A percentile compares a stretch with the other conserved stretches of the same genome.
These are phyloP conservation scores for Lecanicillium sp. DNA, from an alignment of 2,329 filamentous ascomycete genomes.

Conservation along the genomic window DNA sequence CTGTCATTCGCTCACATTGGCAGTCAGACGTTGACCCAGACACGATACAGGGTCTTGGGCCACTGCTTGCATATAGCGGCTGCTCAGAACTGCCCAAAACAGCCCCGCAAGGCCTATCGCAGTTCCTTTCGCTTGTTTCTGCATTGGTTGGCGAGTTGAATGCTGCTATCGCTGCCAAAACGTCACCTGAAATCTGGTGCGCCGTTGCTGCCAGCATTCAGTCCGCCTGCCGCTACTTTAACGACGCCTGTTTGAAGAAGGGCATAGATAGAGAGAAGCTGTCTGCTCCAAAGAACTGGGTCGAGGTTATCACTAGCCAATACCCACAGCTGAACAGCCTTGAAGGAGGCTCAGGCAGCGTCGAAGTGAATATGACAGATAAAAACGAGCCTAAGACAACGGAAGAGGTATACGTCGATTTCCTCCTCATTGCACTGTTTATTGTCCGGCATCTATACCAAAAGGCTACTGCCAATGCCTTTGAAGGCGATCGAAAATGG, in stretches of 20 bases:
- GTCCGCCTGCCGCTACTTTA: constrained; percentile 26
- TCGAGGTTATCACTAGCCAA: constrained; percentile 14
- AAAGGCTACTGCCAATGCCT: constrained; percentile 23
- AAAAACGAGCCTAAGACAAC: constrained; percentile 9
- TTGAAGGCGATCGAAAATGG: constrained; percentile 13
- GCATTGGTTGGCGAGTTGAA: constrained; percentile 27
- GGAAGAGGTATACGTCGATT: constrained; percentile 18
- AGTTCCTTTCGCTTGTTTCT: constrained; percentile 31
- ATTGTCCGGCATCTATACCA: constrained; percentile 32
- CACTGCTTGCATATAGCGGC: constrained; percentile 39
- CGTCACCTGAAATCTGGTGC: constrained; percentile 25
- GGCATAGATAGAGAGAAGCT: constrained; percentile 14
- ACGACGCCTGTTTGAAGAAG: constrained; percentile 29
- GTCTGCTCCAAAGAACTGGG: constrained; percentile 16
- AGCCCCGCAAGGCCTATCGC: constrained; percentile 21
- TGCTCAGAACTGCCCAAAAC: constrained; percentile 31
- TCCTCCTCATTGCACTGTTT: constrained; percentile 30
- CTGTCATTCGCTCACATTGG: constrained; percentile 18
- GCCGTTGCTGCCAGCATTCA: constrained; percentile 29
- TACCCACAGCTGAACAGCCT: constrained; percentile 20
- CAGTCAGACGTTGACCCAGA: constrained; percentile 13
- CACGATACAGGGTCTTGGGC: constrained; percentile 27
- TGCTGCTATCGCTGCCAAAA: constrained; percentile 23
- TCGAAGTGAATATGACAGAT: constrained; percentile 9
- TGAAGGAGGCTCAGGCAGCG: constrained; percentile 3